phyloP scores from a whole-genome alignment of 805 yeast genomes.

The Spencermartinsiella europaea region DNA sequence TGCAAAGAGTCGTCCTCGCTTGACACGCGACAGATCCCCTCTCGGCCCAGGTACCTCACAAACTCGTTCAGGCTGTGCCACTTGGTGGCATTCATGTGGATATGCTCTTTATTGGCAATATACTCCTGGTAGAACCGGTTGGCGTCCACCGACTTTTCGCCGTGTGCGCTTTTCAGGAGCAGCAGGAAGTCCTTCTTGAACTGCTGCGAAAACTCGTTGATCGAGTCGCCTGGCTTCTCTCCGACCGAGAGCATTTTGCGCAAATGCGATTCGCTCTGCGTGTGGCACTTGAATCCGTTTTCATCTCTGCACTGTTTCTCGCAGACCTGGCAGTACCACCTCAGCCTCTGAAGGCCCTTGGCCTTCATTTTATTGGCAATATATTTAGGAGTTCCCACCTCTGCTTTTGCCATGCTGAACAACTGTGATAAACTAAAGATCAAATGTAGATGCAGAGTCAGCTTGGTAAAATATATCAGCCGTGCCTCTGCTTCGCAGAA shows the following conservation, averaged over 20 bases:
- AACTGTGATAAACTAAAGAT: neutral
- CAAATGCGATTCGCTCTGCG: constrained; percentile 73
- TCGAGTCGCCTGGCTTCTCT: constrained; percentile 37
- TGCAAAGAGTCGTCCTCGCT: constrained; percentile 34
- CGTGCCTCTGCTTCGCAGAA: no score
- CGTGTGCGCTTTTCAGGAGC: constrained; percentile 63
- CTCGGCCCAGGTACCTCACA: constrained; percentile 51
- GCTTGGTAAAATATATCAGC: no score
- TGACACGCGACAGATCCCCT: constrained; percentile 50
- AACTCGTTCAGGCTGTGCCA: constrained; percentile 71
- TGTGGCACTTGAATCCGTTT: constrained; percentile 90
- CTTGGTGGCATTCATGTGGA: constrained; percentile 85
- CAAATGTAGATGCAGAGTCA: neutral
- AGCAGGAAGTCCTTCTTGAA: constrained; percentile 63
- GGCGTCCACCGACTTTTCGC: constrained; percentile 72
- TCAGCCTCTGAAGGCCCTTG: constrained; percentile 77
- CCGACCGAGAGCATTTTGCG: constrained; percentile 48
- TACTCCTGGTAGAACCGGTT: constrained; percentile 88
- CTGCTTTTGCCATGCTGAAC: constrained; percentile 48
- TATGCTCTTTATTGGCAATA: constrained; percentile 73
- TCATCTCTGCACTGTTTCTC: constrained; percentile 92
- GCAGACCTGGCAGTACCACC: constrained; percentile 87
- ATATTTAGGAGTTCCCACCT: constrained; percentile 62
- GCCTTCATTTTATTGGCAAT: constrained; percentile 73
- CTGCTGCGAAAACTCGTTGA: constrained; percentile 53